phyloP scores from a whole-genome alignment of 768 basidiomycete species.

The Xerocomus spinulosus region DNA sequence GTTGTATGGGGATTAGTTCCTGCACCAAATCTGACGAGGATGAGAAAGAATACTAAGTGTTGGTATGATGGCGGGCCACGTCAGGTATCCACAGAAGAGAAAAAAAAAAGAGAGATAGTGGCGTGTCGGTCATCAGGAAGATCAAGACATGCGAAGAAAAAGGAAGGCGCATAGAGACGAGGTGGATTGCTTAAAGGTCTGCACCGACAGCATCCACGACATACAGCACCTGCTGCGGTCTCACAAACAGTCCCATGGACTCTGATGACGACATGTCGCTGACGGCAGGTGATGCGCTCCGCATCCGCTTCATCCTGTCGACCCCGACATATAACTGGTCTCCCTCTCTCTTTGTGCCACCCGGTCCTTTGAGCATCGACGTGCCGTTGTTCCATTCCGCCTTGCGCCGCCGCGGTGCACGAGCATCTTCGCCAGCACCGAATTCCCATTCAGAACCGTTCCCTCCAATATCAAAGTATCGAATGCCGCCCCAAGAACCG shows the following conservation, averaged over 20 bases:
- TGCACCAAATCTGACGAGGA: constrained; percentile 10
- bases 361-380: constrained; percentile 35
- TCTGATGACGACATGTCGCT: constrained; percentile 58
- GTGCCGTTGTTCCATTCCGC: constrained; percentile 23
- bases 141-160: neutral
- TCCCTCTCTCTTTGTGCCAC: constrained; percentile 51
- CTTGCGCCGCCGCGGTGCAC: constrained; percentile 26
- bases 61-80: constrained; percentile 11
- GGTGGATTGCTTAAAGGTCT: constrained; percentile 40
- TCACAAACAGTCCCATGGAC: constrained; percentile 71
- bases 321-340: constrained; percentile 41
- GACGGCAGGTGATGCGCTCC: constrained; percentile 63
- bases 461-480: constrained; percentile 75
- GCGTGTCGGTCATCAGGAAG: constrained; percentile 10
- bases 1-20: constrained; percentile 23
- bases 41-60: constrained; percentile 7
- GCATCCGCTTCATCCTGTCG: constrained; percentile 52
- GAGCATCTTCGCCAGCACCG: constrained; percentile 40
- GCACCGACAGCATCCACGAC: constrained; percentile 78
- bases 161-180: neutral
- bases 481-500: constrained; percentile 74
- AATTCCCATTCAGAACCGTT: constrained; percentile 61
- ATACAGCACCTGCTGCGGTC: constrained; percentile 83
- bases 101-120: neutral
- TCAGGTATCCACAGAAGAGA: constrained; percentile 8